Conservation (phyloP, 257 asterid species). For the Rhazya stricta region DNA sequence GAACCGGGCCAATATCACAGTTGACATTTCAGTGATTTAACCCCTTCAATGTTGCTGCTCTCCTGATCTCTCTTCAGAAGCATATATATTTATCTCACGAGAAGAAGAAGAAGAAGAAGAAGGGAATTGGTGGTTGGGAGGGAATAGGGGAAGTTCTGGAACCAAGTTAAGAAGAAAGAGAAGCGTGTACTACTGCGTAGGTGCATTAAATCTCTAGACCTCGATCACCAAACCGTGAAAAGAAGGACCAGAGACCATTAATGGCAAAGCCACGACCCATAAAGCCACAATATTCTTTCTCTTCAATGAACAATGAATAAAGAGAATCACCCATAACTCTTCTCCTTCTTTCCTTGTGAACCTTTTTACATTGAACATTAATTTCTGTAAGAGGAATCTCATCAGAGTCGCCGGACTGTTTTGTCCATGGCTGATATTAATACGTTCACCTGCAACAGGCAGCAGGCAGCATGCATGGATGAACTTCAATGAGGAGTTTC, state of each 20-base stretch:
- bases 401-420: conserved; percentile 14
- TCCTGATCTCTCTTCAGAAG: too few species aligned
- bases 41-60: neutral
- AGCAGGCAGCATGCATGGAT: conserved; percentile 5
- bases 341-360: conserved; percentile 11
- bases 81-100: neutral
- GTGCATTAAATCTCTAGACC: conserved; percentile 29
- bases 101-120: conserved; percentile 8
- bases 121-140: neutral
- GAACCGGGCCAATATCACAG: conserved; percentile 59
- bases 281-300: conserved; percentile 30
- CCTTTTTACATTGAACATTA: conserved; percentile 17
- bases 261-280: conserved; percentile 37
- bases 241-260: conserved; percentile 37
- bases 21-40: conserved; percentile 27
- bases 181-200: conserved; percentile 1
- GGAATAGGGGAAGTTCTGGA: conserved; percentile 19
- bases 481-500: conserved; percentile 2
- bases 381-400: conserved; percentile 32
- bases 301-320: conserved; percentile 17
- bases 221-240: conserved; percentile 32
- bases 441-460: neutral
- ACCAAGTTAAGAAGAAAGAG: conserved; percentile 20
- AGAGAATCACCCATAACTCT: conserved; percentile 24
- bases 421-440: neutral